phyloP scores from a whole-genome alignment of 257 asterid species.

The Leptodermis oblonga region DNA sequence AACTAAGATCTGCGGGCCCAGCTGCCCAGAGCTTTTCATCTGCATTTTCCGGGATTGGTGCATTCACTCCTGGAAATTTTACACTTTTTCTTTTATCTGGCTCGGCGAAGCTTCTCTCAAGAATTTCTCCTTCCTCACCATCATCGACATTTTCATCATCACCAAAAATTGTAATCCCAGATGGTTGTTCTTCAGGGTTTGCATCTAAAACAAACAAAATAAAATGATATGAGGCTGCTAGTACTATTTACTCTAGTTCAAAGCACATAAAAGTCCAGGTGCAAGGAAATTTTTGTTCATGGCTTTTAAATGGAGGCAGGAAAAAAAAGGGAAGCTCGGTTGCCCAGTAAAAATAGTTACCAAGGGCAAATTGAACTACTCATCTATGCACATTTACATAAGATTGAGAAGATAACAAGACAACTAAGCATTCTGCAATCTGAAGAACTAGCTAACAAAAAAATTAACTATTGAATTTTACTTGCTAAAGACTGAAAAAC shows the following conservation, averaged over 20 bases:
- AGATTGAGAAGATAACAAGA: neutral
- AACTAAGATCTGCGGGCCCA: constrained; percentile 26
- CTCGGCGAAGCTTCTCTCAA: constrained; percentile 29
- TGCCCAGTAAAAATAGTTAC: neutral
- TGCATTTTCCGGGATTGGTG: constrained; percentile 83
- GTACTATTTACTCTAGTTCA: neutral
- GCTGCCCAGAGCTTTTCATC: constrained; percentile 71
- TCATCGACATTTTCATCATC: constrained; percentile 51
- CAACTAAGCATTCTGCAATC: neutral
- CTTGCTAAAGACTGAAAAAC: neutral
- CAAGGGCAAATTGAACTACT: neutral
- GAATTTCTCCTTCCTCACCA: constrained; percentile 71
- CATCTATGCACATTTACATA: neutral
- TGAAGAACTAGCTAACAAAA: neutral
- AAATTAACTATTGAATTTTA: neutral
- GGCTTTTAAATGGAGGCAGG: neutral
- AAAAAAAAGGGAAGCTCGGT: neutral
- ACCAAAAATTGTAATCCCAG: constrained; percentile 90
- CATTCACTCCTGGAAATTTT: constrained; percentile 86
- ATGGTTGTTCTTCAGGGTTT: constrained; percentile 68
- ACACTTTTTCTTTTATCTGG: constrained; percentile 58
- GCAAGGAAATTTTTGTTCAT: neutral
- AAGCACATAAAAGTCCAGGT: neutral
- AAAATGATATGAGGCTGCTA: neutral
- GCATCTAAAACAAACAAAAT: constrained; percentile 29